Base-by-base conservation (phyloP, 306 rosid genomes). In the Prunus campanulata region DNA sequence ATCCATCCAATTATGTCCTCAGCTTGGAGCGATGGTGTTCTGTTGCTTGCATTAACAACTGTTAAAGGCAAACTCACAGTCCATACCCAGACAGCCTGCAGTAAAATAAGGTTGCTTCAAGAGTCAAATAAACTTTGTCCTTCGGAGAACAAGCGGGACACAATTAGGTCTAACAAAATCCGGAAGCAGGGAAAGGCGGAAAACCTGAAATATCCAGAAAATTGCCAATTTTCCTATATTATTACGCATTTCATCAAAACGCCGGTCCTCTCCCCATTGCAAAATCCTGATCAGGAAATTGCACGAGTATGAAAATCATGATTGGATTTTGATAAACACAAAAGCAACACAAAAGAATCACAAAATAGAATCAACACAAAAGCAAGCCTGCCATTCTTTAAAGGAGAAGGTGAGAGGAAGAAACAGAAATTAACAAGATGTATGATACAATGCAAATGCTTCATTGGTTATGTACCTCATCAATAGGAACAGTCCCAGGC, bases 51-150 rank as follows among this genome's bases (percentile, higher is more conserved):
- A 87, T 95, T 95, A 59, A 91, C 96, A 55, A 95, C 70, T 1
- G 98, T 95, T 54, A 92, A 89, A 25, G 98, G 99, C 79, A 92
- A 91, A 81, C 98, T 92, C 80, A 95, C 99, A 30, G 93, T 51
- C 98, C 99, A 95, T 62, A 95, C 98, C 99, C 99, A 95, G 68
- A 89, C 90, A 77, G 98, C 98, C 99, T 95, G 88, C 70, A 86
- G 65, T 18, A 73, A 32, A 68, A 51, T 54, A 15, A 14, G 51
- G 30, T 35, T 32, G 29, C 14, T 16, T 44, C 57, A 46, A 27
- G 22, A 61, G 20, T 50, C n/a, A 67, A 74, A 27, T 10, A 35
- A 29, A 18, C 35, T 19, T 8, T 55, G 20, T 46, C 69, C 68
- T 32, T 27, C 11, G 29, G 2, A 44, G 11, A 55, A 75, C 63